Evolutionary conservation across 176 grass and related monocot genomes (phyloP), one percentile per base, ranked within the genome.

Genomic region (Olyra latifolia): DNA sequence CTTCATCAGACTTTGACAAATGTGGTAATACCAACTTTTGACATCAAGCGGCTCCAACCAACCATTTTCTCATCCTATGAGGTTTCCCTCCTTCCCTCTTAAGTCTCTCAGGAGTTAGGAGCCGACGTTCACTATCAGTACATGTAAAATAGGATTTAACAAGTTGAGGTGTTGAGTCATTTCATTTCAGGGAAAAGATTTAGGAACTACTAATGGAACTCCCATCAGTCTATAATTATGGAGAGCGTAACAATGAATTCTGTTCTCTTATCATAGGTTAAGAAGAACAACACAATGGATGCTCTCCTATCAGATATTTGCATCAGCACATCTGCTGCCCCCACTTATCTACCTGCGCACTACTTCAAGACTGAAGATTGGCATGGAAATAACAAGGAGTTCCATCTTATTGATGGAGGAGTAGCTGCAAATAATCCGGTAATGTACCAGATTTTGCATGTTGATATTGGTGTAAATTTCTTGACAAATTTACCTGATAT

Each of bases 351-450:
- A 71, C 94, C 91, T 44, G 67, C 87, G 5, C 85, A 94, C 80
- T 90, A 92, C 82, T 97, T 97, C 43, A 85, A 84, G 62, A 88
- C 82, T 13, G 83, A 94, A 79, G 79, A 87, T 68, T 53, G 4
- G 48, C 72, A 90, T 64, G 91, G 91, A 50, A 90, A 81, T 30
- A 84, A 54, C 29, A 92, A 82, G 82, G 89, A 97, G 76, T 97
- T 97, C 85, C 77, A 97, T 85, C 85, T 92, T 69, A 89, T 94
- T 82, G 94, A 94, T 53, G 94, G 91, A 59, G 94, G 91, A 69
- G 83, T 94, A 24, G 89, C 91, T 64, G 87, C 91, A 72, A 97
- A 97, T 86, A 97, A 97, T 84, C 94, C 85, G 22, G 91, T 92
- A 92, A 27, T 10, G 59, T 64, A 20, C 20, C 29, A 11, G 14